Percentiles rank a stretch among this genome's conserved stretches.
Evolutionary conservation across 2,329 filamentous ascomycete genomes (phyloP).

Genomic region (Aspergillus chevalieri): DNA sequence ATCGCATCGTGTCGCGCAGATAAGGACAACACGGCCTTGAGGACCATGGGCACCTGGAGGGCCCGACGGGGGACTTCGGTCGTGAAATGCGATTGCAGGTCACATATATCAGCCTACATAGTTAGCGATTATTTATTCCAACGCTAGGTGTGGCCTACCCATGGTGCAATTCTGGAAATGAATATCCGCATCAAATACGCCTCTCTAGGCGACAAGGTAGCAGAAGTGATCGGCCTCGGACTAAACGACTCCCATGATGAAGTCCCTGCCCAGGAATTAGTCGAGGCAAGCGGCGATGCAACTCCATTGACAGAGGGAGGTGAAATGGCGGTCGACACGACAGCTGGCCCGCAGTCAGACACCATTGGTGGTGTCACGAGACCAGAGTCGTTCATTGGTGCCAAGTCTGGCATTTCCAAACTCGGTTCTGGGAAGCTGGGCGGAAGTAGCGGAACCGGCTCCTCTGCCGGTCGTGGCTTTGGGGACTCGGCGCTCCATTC

Average conservation of each 20-base stretch:
- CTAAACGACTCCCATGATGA: constrained; percentile 10
- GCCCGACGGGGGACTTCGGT: constrained; percentile 44
- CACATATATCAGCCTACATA: constrained; percentile 29
- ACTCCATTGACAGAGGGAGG: constrained; percentile 2
- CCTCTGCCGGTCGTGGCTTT: neutral
- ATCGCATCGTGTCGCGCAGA: constrained; percentile 42
- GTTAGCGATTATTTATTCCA: neutral
- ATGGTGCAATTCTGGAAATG: constrained; percentile 28
- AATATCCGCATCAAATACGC: constrained; percentile 29
- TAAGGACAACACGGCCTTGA: constrained; percentile 44
- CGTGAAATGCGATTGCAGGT: constrained; percentile 35
- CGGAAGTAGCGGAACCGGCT: neutral
- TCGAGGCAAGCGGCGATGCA: constrained; percentile 11
- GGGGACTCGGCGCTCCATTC: constrained; percentile 2
- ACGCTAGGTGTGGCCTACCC: constrained; percentile 17
- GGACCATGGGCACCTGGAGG: constrained; percentile 41
- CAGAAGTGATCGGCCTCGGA: constrained; percentile 5
- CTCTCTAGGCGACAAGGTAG: constrained; percentile 22
- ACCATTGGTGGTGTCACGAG: constrained; percentile 2
- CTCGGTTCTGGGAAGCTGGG: neutral
- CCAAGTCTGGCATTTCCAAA: neutral
- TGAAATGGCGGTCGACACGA: constrained; percentile 10
- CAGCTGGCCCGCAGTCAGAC: constrained; percentile 3
- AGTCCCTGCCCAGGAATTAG: constrained; percentile 9
- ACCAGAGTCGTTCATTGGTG: neutral